phyloP scores from a whole-genome alignment of 2,329 filamentous ascomycete species.

The Fusarium sp. region DNA sequence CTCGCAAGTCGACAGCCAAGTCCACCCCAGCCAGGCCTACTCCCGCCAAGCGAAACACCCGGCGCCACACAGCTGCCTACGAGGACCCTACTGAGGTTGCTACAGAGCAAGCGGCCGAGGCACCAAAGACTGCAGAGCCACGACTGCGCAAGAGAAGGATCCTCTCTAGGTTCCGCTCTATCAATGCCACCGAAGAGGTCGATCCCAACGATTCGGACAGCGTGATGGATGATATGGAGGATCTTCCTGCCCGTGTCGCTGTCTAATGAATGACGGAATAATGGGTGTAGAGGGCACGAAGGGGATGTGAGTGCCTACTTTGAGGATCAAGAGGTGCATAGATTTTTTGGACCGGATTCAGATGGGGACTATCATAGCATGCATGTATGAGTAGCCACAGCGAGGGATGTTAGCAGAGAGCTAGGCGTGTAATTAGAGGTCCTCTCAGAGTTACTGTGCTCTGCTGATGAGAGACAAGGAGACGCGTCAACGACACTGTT shows the following conservation, averaged over 20 bases:
- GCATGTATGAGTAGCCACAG: conserved; percentile 16
- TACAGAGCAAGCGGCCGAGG: conserved; percentile 13
- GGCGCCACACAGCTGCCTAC: conserved; percentile 38
- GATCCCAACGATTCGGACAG: conserved; percentile 45
- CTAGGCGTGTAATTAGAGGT: conserved; percentile 26
- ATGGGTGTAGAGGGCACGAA: background rate
- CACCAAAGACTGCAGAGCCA: conserved; percentile 39
- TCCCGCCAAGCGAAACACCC: conserved; percentile 34
- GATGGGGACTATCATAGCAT: conserved; percentile 6
- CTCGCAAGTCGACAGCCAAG: conserved; percentile 35
- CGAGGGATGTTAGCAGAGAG: conserved; percentile 18
- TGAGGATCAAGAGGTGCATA: background rate
- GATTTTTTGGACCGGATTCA: background rate
- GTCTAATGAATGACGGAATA: conserved; percentile 8
- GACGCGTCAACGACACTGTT: background rate
- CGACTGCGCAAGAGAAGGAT: conserved; percentile 42
- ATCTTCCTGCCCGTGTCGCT: conserved; percentile 49
- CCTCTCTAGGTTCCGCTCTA: conserved; percentile 44
- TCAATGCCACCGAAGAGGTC: conserved; percentile 16
- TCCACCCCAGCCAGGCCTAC: conserved; percentile 41
- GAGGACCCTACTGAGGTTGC: conserved; percentile 48
- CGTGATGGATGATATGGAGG: conserved; percentile 56
- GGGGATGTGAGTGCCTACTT: background rate
- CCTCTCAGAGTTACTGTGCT: conserved; percentile 2
- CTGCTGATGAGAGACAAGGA: background rate